phyloP scores from a whole-genome alignment of 352 stramenopile species.

The Phytophthora melonis region DNA sequence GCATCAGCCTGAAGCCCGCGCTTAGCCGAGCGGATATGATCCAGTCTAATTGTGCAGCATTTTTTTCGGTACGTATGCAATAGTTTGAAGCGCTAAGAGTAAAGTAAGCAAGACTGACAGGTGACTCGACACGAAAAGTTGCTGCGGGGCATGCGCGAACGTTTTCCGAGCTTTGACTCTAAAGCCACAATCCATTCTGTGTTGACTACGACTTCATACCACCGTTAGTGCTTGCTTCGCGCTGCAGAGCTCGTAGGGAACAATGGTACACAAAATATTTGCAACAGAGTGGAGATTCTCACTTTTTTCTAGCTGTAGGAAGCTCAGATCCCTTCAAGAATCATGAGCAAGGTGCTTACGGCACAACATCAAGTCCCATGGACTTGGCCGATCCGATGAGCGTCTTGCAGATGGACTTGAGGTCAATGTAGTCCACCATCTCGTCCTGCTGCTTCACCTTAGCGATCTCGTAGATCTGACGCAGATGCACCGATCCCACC shows the following conservation, averaged over 20 bases:
- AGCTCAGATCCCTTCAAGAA: slow-evolving; percentile 10
- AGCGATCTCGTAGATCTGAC: slow-evolving; percentile 98
- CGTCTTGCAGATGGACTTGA: slow-evolving; percentile 93
- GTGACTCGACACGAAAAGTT: slow-evolving; percentile 22
- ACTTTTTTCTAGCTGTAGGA: slow-evolving; percentile 28
- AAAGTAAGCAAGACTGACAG: slow-evolving; percentile 32
- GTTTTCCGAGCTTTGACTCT: slow-evolving; percentile 27
- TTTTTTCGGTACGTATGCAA: slow-evolving; percentile 16
- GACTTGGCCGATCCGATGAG: slow-evolving; percentile 94
- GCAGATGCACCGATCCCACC: slow-evolving; percentile 90
- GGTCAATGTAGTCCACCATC: slow-evolving; percentile 92
- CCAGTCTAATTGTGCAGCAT: slow-evolving; percentile 32
- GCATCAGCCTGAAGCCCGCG: slow-evolving; percentile 17
- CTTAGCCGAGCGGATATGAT: slow-evolving; percentile 20
- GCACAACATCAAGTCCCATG: slow-evolving; percentile 92
- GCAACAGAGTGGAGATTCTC: slow-evolving; percentile 29
- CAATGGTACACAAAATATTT: slow-evolving; percentile 10
- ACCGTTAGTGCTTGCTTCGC: neutral
- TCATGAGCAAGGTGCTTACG: slow-evolving; percentile 34
- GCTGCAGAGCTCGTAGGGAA: neutral
- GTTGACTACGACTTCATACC: neutral
- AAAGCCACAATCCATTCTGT: slow-evolving; percentile 23
- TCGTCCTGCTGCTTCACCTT: slow-evolving; percentile 97
- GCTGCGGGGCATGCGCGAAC: slow-evolving; percentile 10
- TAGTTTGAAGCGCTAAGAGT: slow-evolving; percentile 29